Conservation (phyloP, 1,139 yeast species). For the Torulaspora pretoriensis region DNA sequence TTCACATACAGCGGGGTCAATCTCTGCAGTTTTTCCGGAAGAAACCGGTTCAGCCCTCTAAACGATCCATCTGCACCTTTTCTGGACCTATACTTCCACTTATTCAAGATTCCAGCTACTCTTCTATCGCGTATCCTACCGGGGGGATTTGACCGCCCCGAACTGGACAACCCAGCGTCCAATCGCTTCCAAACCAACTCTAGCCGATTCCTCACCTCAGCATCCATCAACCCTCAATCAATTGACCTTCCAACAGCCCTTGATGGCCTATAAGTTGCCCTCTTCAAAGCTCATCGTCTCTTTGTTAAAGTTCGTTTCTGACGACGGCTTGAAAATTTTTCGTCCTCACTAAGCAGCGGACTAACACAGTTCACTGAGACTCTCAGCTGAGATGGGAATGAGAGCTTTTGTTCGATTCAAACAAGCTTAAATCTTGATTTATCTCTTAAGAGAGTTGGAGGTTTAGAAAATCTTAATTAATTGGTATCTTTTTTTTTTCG, state of each 20-base stretch:
- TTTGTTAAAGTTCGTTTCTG: neutral
- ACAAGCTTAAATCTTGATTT: neutral
- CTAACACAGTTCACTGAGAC: neutral
- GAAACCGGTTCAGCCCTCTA: slow-evolving; percentile 2
- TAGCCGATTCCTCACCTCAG: neutral
- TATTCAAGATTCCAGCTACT: slow-evolving; percentile 3
- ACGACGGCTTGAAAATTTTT: slow-evolving; percentile 7
- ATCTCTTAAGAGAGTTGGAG: neutral
- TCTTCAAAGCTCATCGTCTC: neutral
- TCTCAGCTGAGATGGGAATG: neutral
- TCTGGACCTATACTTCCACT: slow-evolving; percentile 15
- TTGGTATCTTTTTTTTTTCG: neutral
- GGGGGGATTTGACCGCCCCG: neutral
- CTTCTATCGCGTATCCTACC: neutral
- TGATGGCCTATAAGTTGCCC: neutral
- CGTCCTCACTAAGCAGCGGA: neutral
- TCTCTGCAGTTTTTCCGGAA: slow-evolving; percentile 6
- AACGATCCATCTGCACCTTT: neutral
- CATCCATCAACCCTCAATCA: neutral
- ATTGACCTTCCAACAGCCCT: slow-evolving; percentile 1
- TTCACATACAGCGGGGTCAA: slow-evolving; percentile 10
- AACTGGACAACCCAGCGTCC: slow-evolving; percentile 2
- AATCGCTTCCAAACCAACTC: slow-evolving; percentile 4
- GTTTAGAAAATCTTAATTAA: neutral
- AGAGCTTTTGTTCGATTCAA: too few species aligned